Base-by-base conservation (phyloP, 1,284 basidiomycete genomes). In the Trichosporon asahii region DNA sequence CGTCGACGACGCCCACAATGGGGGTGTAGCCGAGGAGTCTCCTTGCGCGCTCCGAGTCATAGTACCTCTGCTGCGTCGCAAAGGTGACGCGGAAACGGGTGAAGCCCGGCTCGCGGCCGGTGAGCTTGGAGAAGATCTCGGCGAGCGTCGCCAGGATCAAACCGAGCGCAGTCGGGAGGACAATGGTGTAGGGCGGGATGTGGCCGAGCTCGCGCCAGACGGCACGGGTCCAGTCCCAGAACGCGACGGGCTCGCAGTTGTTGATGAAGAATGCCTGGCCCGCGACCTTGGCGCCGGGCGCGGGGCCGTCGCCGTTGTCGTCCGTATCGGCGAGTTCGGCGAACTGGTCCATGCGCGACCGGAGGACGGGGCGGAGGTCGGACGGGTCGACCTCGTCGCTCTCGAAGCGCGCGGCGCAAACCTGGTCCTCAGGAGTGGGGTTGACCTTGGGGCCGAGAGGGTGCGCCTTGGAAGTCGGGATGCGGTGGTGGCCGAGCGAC, bases 191-290 rank as follows among this genome's bases (percentile, higher is more conserved):
- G 9, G 84, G 88, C 29, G 87, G 85, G 33, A 86, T 85, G 81
- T 93, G 91, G 6, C 85, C 86, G 68, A 94, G 88, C 65, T 88
- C 88, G 60, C 88, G 86, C 94, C 94, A 99, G n/a, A 98, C 85
- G 2, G 89, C 85, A 9, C 94, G 88, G 27, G 91, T 88, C 80
- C 97, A 91, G 85, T 98, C 95, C 96, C 96, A 99, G 85, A 98
- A 98, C 79, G 92, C 92, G 70, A 92, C 87, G 1, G 95, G 96
- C 82, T 98, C 95, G 73, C 95, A 95, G 80, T 98, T 98, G 72
- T 95, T 97, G 84, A 99, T 94, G 86, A 96, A 97, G 86, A 97
- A 99, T 0, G 87, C 93, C 82, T 98, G 92, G 0, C 97, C 97
- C 2, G 94, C 95, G 44, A 98, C 92, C 85, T 3, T 80, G 78